Evolutionary conservation across 2,329 filamentous ascomycete species (phyloP), one percentile per base, ranked within the genome.

Genomic region (Colletotrichum agaves): DNA sequence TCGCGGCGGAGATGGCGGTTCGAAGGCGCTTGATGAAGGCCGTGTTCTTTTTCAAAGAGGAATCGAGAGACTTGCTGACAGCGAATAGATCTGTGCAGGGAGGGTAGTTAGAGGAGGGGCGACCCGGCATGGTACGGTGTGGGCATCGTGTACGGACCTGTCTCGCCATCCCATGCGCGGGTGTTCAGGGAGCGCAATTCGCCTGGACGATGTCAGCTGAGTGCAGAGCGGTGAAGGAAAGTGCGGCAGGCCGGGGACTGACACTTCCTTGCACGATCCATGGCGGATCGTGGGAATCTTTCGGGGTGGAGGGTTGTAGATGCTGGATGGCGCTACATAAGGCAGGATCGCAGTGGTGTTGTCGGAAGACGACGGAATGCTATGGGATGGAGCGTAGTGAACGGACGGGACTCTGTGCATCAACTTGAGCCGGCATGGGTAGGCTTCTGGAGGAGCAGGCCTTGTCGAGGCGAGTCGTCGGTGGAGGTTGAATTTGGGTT

Each of bases 11-110:
- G 71, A 98, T 90, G 68, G 93, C 93, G 66, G 95, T 98, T 73
- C 95, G 93, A 63, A 98, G 86, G 75, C 95, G 93, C 81, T 97
- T 98, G 77, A 98, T 98, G 79, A 98, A 98, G 72, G 94, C 94
- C 4, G 95, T 98, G 75, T 98, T 98, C 84, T 98, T 98, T 83
- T 97, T 98, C 79, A 98, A 86, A 58, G 94, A 96, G 59, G 95
- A 97, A 80, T 98, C 95, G 75, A 98, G 90, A 33, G 92, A 91
- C 76, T 88, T 87, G 78, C 88, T 90, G 73, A 96, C 90, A 61
- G 88, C 81, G 75, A 97, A 93, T 70, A 97, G 82, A 83, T 93
- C 94, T 97, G 56, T 37, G 50, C 46, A 58, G 61, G 52, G 70
- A 63, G 44, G 21, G 17, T 27, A 52, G 49, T 68, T 52, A 71